phyloP scores from a whole-genome alignment of 169 alveolate species.

The Amoebophrya sp. region DNA sequence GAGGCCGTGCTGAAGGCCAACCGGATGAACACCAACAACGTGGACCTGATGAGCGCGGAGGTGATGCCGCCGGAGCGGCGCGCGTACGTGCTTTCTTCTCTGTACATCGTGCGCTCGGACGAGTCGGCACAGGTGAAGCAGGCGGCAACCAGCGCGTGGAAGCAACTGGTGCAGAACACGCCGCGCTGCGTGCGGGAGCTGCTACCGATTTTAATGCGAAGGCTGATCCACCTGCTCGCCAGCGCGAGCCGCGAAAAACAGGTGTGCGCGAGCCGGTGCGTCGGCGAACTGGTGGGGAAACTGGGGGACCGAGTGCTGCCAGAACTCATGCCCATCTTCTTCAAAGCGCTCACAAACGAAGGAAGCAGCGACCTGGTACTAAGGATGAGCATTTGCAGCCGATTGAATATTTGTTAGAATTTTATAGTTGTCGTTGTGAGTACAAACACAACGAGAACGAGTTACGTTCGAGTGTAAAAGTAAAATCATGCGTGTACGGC shows the following conservation, averaged over 20 bases:
- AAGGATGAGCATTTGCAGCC: too few relatives aligned
- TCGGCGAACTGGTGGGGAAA: constrained; percentile 38
- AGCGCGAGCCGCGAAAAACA: constrained; percentile 24
- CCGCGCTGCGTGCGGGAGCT: constrained; percentile 45
- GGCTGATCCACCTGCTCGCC: constrained; percentile 36
- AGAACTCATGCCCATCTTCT: constrained; percentile 35
- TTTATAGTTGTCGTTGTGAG: too few relatives aligned
- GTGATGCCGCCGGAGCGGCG: constrained; percentile 44
- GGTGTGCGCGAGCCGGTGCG: constrained; percentile 37
- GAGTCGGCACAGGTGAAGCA: constrained; percentile 40
- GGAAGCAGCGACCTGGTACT: neutral
- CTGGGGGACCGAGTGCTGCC: constrained; percentile 33
- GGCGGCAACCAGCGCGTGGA: constrained; percentile 44
- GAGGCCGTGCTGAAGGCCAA: constrained; percentile 35
- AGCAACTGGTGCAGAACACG: constrained; percentile 45
- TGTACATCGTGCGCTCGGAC: constrained; percentile 45
- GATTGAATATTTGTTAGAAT: too few relatives aligned
- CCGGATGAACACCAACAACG: constrained; percentile 36
- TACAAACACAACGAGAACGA: too few relatives aligned
- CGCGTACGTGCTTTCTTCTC: constrained; percentile 42
- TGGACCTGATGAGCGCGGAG: constrained; percentile 33
- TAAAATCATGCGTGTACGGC: too few relatives aligned
- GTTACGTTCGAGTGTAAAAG: too few relatives aligned
- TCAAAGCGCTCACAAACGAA: constrained; percentile 27
- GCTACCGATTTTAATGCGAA: constrained; percentile 38